These are phyloP conservation scores for Cucurbitaria berberidis DNA, from an alignment of 2,329 filamentous ascomycete genomes.

Conservation along the genomic window DNA sequence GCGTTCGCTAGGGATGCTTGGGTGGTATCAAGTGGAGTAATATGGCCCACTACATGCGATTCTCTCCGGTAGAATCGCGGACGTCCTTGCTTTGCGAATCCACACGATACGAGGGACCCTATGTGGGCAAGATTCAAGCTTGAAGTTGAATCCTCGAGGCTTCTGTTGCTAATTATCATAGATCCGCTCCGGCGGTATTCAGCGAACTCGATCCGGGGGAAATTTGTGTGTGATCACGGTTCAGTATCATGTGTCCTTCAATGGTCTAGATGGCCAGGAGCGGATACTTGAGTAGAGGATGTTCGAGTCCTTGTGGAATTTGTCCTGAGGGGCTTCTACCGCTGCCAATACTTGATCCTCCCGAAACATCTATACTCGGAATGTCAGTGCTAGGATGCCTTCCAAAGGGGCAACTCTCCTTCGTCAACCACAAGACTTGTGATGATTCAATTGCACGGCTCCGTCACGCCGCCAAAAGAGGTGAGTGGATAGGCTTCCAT, in stretches of 20 bases:
- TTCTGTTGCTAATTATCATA: neutral
- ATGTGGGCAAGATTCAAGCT: neutral
- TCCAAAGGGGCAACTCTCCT: neutral
- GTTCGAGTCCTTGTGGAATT: neutral
- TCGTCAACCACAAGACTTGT: neutral
- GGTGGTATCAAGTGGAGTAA: neutral
- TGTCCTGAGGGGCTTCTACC: neutral
- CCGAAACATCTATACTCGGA: neutral
- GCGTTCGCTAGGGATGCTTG: neutral
- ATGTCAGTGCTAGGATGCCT: neutral
- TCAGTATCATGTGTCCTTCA: neutral
- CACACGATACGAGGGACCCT: too few species aligned
- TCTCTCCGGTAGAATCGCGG: neutral
- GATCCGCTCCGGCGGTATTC: neutral
- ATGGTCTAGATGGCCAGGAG: neutral
- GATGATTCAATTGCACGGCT: neutral
- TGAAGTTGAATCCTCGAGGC: neutral
- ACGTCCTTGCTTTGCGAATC: neutral
- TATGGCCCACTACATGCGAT: neutral
- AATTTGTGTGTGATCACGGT: neutral
- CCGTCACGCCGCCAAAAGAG: neutral
- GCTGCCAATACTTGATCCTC: neutral
- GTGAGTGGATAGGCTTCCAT: neutral
- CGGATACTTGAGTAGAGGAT: neutral
- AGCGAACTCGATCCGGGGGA: neutral